Conservation (phyloP, 352 stramenopile genomes). For the Phytophthora syringae region DNA sequence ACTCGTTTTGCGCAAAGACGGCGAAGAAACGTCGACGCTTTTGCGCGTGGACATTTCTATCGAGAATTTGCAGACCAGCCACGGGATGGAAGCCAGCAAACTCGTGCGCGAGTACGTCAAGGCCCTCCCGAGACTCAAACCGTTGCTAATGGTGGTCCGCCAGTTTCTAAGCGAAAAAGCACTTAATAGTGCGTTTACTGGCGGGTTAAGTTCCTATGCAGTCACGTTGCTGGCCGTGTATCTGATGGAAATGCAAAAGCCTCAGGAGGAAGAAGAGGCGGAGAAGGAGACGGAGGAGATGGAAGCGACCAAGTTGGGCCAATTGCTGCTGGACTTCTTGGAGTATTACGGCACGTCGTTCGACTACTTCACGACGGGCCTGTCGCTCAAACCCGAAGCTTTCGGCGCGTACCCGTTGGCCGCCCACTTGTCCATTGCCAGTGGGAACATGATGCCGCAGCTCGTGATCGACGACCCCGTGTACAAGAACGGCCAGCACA, state of each 20-base stretch:
- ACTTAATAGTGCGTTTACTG: constrained; percentile 91
- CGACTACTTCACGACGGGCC: constrained; percentile 75
- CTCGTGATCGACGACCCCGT: constrained; percentile 87
- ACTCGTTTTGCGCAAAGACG: constrained; percentile 62
- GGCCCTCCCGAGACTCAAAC: constrained; percentile 69
- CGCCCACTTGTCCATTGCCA: constrained; percentile 45
- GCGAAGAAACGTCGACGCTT: constrained; percentile 28
- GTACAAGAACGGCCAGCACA: constrained; percentile 79
- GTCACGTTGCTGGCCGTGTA: constrained; percentile 86
- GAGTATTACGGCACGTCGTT: constrained; percentile 91
- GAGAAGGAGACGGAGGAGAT: constrained; percentile 25
- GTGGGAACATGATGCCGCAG: constrained; percentile 68
- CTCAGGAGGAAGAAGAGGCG: constrained; percentile 36
- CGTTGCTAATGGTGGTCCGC: constrained; percentile 87
- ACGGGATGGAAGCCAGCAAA: constrained; percentile 85
- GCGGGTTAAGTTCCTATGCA: constrained; percentile 89
- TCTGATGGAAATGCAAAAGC: constrained; percentile 72
- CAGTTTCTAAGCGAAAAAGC: constrained; percentile 88
- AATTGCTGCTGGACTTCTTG: constrained; percentile 87
- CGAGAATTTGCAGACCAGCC: constrained; percentile 81
- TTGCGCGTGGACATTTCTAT: constrained; percentile 91
- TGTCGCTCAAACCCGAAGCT: constrained; percentile 80
- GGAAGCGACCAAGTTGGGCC: constrained; percentile 47
- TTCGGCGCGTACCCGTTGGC: constrained; percentile 83
- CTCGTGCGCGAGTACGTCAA: constrained; percentile 85